Percentiles rank a stretch among this genome's conserved stretches.
phyloP scores from a whole-genome alignment of 2,329 filamentous ascomycete genomes.

The Rhynchosporium agropyri region DNA sequence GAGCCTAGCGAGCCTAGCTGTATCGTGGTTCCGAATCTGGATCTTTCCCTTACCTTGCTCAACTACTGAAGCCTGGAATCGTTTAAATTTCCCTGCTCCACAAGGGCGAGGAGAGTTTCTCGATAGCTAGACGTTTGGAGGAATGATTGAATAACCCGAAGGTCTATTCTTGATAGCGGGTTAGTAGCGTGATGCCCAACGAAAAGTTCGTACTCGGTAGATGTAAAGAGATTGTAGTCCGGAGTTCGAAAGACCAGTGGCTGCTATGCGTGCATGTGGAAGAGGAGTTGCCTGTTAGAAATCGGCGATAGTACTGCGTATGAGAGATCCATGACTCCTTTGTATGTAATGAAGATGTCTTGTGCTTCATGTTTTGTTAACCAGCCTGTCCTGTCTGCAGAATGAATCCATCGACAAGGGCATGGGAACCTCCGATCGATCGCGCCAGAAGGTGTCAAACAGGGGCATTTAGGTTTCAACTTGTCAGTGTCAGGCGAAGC shows the following conservation, averaged over 20 bases:
- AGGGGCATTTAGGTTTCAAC: conserved; percentile 24
- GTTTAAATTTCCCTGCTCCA: not conserved
- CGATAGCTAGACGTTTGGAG: not conserved
- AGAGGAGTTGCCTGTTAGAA: too few species aligned
- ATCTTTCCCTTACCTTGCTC: not conserved
- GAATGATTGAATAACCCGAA: not conserved
- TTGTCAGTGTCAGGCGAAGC: not conserved
- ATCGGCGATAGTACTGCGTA: too few species aligned
- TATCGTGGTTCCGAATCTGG: conserved; percentile 6
- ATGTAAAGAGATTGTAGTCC: not conserved
- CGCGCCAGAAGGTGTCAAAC: conserved; percentile 30
- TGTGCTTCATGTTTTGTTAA: too few species aligned
- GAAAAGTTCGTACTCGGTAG: conserved; percentile 7
- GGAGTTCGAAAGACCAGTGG: not conserved
- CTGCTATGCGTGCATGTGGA: too few species aligned
- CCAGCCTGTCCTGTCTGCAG: too few species aligned
- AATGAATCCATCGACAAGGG: too few species aligned
- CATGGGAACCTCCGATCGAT: too few species aligned
- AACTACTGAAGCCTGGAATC: not conserved
- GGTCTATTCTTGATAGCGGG: conserved; percentile 3
- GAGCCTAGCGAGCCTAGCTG: not conserved
- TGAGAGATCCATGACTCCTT: too few species aligned
- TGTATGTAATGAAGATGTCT: too few species aligned
- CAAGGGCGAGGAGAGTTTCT: not conserved
- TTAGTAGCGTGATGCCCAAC: not conserved